Percentiles rank a stretch among this genome's conserved stretches.
Evolutionary conservation across 257 asterid species (phyloP).

Genomic region (Solanum ossicruentum): DNA sequence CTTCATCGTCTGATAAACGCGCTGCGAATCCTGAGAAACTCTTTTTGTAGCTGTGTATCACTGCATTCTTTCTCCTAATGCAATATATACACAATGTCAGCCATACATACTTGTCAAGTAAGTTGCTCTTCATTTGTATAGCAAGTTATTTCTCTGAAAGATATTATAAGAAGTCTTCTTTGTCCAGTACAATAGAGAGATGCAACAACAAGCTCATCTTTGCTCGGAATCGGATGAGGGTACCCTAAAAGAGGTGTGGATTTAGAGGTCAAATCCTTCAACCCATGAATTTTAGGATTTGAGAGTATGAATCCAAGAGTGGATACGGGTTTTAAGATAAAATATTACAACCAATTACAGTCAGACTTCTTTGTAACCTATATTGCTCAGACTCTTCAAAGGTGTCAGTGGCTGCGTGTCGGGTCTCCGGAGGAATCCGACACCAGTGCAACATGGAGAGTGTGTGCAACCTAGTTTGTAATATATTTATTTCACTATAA

Average conservation of each 20-base stretch:
- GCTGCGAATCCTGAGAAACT: conserved; percentile 78
- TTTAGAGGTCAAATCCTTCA: neutral
- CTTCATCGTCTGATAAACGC: conserved; percentile 50
- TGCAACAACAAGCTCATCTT: neutral
- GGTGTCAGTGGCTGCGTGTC: too few species aligned
- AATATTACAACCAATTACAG: too few species aligned
- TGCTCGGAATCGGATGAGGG: neutral
- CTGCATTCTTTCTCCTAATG: conserved; percentile 39
- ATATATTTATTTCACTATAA: too few species aligned
- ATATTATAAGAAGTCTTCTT: neutral
- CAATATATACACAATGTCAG: too few species aligned
- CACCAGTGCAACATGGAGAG: too few species aligned
- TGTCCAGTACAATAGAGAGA: neutral
- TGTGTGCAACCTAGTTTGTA: too few species aligned
- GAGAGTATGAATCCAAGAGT: neutral
- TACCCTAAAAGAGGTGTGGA: neutral
- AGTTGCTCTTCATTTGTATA: too few species aligned
- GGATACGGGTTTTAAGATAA: neutral
- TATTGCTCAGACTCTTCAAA: too few species aligned
- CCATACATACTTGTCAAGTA: too few species aligned
- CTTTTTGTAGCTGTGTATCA: conserved; percentile 42
- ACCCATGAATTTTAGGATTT: neutral
- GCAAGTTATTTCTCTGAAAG: too few species aligned
- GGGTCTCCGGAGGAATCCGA: too few species aligned
- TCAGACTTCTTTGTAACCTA: too few species aligned